phyloP scores from a whole-genome alignment of 2,329 filamentous ascomycete species.

The Paraphoma sp. region DNA sequence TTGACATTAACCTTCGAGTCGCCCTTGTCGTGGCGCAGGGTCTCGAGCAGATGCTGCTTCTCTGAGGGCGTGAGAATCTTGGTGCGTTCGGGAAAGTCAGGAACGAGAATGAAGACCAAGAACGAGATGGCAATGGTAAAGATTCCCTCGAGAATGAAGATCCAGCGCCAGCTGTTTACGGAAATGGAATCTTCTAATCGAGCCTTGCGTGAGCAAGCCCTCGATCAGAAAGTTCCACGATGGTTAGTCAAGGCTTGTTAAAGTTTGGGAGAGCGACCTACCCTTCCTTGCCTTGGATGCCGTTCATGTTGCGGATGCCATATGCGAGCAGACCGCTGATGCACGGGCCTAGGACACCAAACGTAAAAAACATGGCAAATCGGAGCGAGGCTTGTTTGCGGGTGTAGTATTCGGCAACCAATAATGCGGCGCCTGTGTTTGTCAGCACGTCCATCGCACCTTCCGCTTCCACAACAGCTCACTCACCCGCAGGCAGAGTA shows the following conservation, averaged over 20 bases:
- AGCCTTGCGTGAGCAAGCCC: too few relatives aligned
- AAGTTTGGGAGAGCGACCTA: conserved; percentile 15
- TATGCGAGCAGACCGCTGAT: conserved; percentile 61
- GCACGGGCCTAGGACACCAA: conserved; percentile 61
- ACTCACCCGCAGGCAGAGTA: conserved; percentile 37
- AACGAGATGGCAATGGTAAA: conserved; percentile 58
- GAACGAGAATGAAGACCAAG: conserved; percentile 59
- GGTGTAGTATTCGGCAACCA: conserved; percentile 53
- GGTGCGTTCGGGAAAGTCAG: conserved; percentile 59
- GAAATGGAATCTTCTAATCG: too few relatives aligned
- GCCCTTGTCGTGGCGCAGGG: conserved; percentile 55
- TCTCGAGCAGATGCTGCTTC: conserved; percentile 60
- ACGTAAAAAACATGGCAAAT: conserved; percentile 60
- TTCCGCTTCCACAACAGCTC: background rate
- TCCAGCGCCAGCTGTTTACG: conserved; percentile 47
- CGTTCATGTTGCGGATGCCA: conserved; percentile 47
- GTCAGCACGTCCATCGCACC: background rate
- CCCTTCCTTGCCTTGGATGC: conserved; percentile 31
- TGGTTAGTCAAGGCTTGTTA: too few relatives aligned
- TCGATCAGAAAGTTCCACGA: too few relatives aligned
- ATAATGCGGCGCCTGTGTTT: conserved; percentile 29
- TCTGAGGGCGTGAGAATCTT: conserved; percentile 58
- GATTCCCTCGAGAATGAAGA: conserved; percentile 68
- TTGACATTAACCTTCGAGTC: conserved; percentile 52
- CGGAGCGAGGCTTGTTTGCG: conserved; percentile 61